phyloP scores from a whole-genome alignment of 805 yeast species.

The Debaryomyces castellii region DNA sequence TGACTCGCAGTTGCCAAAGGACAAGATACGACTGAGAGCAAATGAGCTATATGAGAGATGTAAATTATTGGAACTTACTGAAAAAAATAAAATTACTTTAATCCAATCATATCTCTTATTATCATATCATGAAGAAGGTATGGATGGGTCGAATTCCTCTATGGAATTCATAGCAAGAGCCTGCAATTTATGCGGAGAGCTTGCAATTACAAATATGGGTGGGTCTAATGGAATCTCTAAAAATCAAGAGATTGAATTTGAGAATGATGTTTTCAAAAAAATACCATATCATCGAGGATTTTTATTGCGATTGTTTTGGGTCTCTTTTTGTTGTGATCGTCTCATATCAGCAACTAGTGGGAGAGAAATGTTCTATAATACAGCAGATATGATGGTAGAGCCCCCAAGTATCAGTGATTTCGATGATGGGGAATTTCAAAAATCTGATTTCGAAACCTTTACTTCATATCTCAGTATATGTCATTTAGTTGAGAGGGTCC shows the following conservation, averaged over 20 bases:
- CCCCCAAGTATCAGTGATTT: constrained; percentile 20
- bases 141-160: constrained; percentile 22
- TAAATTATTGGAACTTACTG: constrained; percentile 20
- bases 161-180: constrained; percentile 23
- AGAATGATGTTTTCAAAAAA: not conserved
- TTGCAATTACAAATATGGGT: constrained; percentile 25
- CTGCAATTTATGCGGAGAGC: constrained; percentile 20
- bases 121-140: constrained; percentile 27
- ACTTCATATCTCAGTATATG: constrained; percentile 18
- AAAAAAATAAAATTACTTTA: constrained; percentile 23
- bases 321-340: constrained; percentile 26
- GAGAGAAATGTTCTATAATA: constrained; percentile 21
- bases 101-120: constrained; percentile 23
- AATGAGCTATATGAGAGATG: constrained; percentile 20
- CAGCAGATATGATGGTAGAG: constrained; percentile 22
- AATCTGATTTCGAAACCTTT: constrained; percentile 20
- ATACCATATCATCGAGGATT: not conserved
- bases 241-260: not conserved
- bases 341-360: constrained; percentile 23
- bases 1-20: constrained; percentile 10
- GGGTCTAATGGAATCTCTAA: constrained; percentile 17
- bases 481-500: constrained; percentile 21
- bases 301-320: constrained; percentile 22
- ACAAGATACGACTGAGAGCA: constrained; percentile 17
- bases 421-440: constrained; percentile 14